These are phyloP conservation scores for Durio zibethinus DNA, from an alignment of 345 rosid genomes.

Conservation along the genomic window DNA sequence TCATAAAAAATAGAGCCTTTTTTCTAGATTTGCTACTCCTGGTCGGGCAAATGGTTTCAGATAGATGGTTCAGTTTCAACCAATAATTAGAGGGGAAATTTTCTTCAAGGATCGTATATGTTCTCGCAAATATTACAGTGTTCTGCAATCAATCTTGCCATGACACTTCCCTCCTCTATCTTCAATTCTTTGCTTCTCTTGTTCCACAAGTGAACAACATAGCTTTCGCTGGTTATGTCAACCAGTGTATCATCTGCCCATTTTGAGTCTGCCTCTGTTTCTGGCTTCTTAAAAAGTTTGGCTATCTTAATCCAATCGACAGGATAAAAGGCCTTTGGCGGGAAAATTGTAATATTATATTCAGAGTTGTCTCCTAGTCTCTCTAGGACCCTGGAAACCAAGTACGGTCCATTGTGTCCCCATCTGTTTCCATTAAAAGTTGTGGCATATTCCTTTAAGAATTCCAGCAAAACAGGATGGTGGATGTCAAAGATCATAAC, in stretches of 20 bases:
- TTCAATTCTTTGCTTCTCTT: conserved; percentile 35
- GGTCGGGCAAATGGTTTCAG: neutral
- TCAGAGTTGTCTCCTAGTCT: conserved; percentile 34
- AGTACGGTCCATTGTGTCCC: conserved; percentile 72
- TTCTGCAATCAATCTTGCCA: conserved; percentile 38
- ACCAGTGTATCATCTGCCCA: conserved; percentile 35
- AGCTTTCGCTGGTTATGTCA: conserved; percentile 31
- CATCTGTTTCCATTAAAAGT: conserved; percentile 64
- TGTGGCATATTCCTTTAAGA: no score
- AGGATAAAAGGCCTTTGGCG: conserved; percentile 56
- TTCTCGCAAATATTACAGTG: conserved; percentile 42
- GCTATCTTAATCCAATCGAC: conserved; percentile 54
- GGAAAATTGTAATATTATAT: conserved; percentile 40
- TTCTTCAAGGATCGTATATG: conserved; percentile 16
- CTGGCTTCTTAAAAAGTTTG: conserved; percentile 58
- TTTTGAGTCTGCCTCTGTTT: conserved; percentile 26
- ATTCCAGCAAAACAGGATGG: no score
- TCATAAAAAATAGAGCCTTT: neutral
- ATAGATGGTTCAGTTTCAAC: no score
- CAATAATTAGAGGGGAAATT: neutral
- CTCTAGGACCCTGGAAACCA: conserved; percentile 54
- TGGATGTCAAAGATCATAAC: conserved; percentile 52
- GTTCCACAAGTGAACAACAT: conserved; percentile 53
- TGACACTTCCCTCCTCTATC: conserved; percentile 47
- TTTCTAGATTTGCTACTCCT: neutral